A percentile compares a stretch with the other conserved stretches of the same genome.
These are phyloP conservation scores for Boletus tylopilopsis DNA, from an alignment of 768 basidiomycete genomes.

Conservation along the genomic window DNA sequence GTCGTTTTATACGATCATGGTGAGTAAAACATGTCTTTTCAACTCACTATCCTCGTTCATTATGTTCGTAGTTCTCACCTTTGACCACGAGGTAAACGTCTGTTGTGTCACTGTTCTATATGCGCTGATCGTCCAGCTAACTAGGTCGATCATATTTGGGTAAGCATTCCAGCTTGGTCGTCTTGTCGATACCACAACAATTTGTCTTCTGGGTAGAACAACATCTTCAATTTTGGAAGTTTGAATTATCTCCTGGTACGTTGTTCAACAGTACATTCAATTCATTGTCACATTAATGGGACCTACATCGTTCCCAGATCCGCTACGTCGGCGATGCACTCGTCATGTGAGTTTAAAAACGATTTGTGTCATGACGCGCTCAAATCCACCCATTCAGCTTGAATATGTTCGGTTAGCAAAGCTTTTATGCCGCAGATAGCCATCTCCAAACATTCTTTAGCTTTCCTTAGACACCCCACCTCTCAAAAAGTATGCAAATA, in stretches of 20 bases:
- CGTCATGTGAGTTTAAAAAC: constrained; percentile 11
- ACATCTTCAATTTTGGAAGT: constrained; percentile 10
- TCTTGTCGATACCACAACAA: neutral
- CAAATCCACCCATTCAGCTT: neutral
- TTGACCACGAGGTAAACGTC: constrained; percentile 16
- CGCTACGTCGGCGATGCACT: constrained; percentile 22
- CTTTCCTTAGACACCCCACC: constrained; percentile 10
- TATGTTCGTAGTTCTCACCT: constrained; percentile 6
- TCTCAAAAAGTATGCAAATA: constrained; percentile 5
- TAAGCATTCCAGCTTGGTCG: neutral
- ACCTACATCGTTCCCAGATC: constrained; percentile 8
- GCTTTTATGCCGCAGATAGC: neutral
- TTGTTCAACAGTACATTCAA: too few relatives aligned
- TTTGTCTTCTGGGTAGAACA: constrained; percentile 1
- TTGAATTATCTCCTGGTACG: constrained; percentile 20
- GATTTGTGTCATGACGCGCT: neutral
- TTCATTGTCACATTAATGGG: too few relatives aligned
- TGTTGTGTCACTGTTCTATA: neutral
- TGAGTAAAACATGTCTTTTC: neutral
- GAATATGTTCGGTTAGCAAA: constrained; percentile 7
- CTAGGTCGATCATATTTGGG: constrained; percentile 23
- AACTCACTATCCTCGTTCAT: neutral
- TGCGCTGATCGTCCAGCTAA: neutral
- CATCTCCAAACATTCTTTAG: neutral
- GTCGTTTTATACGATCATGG: constrained; percentile 21